Base-by-base conservation (phyloP, 495 filamentous ascomycete species). In the Trichoderma gamsii region DNA sequence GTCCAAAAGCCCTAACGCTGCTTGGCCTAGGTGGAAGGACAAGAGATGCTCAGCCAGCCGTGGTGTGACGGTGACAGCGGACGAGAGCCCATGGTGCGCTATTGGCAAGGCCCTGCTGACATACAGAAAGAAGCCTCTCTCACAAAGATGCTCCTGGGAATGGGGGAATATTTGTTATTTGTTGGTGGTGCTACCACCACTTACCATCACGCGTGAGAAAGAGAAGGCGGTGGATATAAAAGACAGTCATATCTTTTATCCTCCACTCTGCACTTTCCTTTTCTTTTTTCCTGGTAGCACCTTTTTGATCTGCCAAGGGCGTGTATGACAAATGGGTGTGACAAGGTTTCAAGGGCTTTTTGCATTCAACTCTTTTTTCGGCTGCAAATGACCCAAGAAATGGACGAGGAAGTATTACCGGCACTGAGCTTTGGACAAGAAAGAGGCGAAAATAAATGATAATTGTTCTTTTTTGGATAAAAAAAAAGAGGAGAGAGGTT, bases 11-110 rank as follows among this genome's bases (percentile, higher is more conserved):
- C 27, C 56, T 61, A 61, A 23, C 56, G 23, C 29, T 25, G 11
- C 27, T 61, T 13, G 56, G 56, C 25, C 27, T 61, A 29, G 25
- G 25, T 29, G 56, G 25, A 61, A 32, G 56, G 25, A 61, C 56
- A 61, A 21, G 13, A 61, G 56, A 32, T 61, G 25, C 56, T 61
- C 56, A 61, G 56, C 56, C 56, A 61, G 56, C 56, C 56, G 56
- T 61, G 11, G 56, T 61, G 56, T 32, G 56, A 61, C 56, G 56
- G 56, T 25, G 56, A 18, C 25, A 61, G 25, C 56, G 56, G 35
- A 23, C 49, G 1, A 23, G 13, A n/a, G 49, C n/a, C 46, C 18
- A 7, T 18, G 49, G 49, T 29, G 21, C 18, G 49, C 49, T 18
- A 52, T 52, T 52, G 49, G 49, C 49, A 23, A 52, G 18, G 21